Evolutionary conservation across 768 basidiomycete species (phyloP).

Genomic region (Dentipellis sp.): DNA sequence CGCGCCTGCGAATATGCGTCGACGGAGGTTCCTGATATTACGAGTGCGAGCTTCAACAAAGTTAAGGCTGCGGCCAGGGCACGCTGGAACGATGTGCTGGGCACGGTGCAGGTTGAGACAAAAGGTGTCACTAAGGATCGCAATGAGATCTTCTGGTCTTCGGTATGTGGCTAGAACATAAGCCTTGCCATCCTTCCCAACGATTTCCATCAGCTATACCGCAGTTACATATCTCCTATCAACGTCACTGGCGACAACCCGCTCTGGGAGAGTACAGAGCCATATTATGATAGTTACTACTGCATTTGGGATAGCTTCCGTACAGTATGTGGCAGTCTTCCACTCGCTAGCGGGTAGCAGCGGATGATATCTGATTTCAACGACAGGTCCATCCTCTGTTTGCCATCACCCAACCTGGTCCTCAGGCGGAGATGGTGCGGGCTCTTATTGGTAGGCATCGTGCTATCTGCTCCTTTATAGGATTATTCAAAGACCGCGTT

Average conservation of each 20-base stretch:
- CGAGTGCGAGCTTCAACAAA: slow-evolving; percentile 43
- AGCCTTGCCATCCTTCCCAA: no score
- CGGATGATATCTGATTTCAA: no score
- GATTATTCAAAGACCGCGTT: not conserved
- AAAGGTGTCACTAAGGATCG: slow-evolving; percentile 32
- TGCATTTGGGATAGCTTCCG: not conserved
- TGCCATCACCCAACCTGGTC: not conserved
- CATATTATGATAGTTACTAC: not conserved
- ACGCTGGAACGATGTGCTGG: slow-evolving; percentile 50
- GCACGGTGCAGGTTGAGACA: slow-evolving; percentile 42
- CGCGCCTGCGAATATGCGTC: slow-evolving; percentile 57
- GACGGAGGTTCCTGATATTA: slow-evolving; percentile 54
- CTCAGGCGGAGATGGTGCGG: not conserved
- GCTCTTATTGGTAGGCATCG: not conserved
- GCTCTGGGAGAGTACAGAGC: not conserved
- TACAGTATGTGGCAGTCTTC: not conserved
- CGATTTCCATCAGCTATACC: not conserved
- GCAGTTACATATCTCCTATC: not conserved
- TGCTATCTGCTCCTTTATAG: not conserved
- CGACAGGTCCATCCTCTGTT: not conserved
- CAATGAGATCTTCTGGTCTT: slow-evolving; percentile 23
- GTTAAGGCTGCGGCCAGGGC: slow-evolving; percentile 33
- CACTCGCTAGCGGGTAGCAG: no score
- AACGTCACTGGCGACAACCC: not conserved
- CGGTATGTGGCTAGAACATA: not conserved